phyloP scores from a whole-genome alignment of 1,284 basidiomycete species.

The Cryptococcus amylolentus region DNA sequence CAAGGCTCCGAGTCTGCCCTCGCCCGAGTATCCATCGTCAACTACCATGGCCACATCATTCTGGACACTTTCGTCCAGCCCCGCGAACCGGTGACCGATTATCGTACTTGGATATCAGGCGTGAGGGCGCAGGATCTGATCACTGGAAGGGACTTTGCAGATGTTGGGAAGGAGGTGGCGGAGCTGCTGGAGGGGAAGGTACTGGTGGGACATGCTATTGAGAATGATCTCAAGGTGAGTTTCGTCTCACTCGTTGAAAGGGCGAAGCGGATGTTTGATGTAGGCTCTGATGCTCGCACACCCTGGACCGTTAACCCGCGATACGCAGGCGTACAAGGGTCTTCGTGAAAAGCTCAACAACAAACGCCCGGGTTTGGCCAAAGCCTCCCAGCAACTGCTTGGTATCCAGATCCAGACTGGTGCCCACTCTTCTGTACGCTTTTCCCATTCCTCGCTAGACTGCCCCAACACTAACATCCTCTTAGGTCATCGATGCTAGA shows the following conservation, averaged over 20 bases:
- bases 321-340: constrained; percentile 67
- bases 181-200: constrained; percentile 74
- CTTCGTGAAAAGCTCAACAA: constrained; percentile 57
- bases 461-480: not conserved
- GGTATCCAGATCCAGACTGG: constrained; percentile 80
- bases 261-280: not conserved
- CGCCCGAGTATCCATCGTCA: constrained; percentile 87
- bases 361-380: constrained; percentile 70
- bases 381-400: constrained; percentile 76
- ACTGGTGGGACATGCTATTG: constrained; percentile 88
- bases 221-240: constrained; percentile 81
- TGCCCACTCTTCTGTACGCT: constrained; percentile 75
- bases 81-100: constrained; percentile 86
- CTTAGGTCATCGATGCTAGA: constrained; percentile 82
- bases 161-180: constrained; percentile 77
- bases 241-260: not conserved
- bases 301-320: constrained; percentile 70
- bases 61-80: constrained; percentile 86
- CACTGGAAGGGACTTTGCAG: constrained; percentile 72
- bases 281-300: constrained; percentile 88
- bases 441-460: not conserved
- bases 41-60: constrained; percentile 76
- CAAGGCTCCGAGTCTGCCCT: constrained; percentile 76
- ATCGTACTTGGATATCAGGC: constrained; percentile 87
- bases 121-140: constrained; percentile 73